Conservation (phyloP, 2,329 filamentous ascomycete species). For the Plectosphaerella plurivora region DNA sequence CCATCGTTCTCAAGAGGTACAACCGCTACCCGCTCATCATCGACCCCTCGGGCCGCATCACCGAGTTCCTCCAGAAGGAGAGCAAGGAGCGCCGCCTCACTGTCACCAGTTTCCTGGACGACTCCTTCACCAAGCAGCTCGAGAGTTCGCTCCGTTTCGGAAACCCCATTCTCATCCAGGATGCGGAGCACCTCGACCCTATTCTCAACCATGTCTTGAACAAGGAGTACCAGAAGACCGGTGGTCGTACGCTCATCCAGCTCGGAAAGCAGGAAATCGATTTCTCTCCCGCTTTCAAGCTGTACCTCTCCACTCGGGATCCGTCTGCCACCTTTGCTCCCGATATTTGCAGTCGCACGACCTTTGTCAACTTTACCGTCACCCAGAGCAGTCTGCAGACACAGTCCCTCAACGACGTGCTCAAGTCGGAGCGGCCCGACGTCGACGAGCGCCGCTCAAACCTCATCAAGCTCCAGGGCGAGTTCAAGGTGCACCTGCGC, state of each 20-base stretch:
- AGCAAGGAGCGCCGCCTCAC: conserved; percentile 91
- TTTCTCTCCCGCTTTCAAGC: conserved; percentile 93
- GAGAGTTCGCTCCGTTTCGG: conserved; percentile 96
- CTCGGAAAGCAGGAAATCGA: conserved; percentile 98
- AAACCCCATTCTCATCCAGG: conserved; percentile 97
- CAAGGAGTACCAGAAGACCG: conserved; percentile 98
- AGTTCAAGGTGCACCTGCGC: conserved; percentile 97
- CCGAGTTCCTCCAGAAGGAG: conserved; percentile 92
- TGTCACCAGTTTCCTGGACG: conserved; percentile 95
- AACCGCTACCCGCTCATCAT: conserved; percentile 98
- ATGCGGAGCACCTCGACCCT: conserved; percentile 94
- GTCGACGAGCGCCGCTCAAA: conserved; percentile 95
- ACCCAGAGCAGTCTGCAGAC: conserved; percentile 98
- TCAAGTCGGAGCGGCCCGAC: conserved; percentile 95
- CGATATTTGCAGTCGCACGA: conserved; percentile 96
- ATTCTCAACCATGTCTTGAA: conserved; percentile 98
- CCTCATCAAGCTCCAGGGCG: conserved; percentile 96
- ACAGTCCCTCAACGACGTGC: conserved; percentile 92
- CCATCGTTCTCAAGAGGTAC: conserved; percentile 95
- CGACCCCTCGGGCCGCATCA: conserved; percentile 90
- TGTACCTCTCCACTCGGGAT: conserved; percentile 92
- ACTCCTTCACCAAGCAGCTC: conserved; percentile 95
- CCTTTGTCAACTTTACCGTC: conserved; percentile 98
- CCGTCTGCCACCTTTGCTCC: conserved; percentile 94
- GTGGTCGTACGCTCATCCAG: conserved; percentile 95